Evolutionary conservation across 2,329 filamentous ascomycete genomes (phyloP).

Genomic region (Penicillium griseofulvum): DNA sequence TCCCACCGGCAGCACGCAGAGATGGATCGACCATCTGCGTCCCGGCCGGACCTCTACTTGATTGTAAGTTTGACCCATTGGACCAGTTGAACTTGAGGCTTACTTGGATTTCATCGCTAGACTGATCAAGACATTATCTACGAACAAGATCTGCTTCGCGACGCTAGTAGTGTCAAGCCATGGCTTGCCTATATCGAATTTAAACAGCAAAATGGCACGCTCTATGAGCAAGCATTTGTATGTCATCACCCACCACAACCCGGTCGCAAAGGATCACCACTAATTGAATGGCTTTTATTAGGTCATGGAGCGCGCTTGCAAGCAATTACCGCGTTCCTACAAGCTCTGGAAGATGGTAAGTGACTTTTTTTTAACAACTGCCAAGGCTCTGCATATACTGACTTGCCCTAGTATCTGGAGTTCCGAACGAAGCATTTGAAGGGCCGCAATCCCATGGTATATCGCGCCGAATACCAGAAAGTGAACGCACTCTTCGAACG

Average conservation of each 20-base stretch:
- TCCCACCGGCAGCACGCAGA: conserved; percentile 44
- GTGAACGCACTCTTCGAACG: conserved; percentile 94
- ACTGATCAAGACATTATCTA: conserved; percentile 88
- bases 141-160: conserved; percentile 90
- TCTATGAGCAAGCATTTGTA: conserved; percentile 80
- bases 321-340: conserved; percentile 87
- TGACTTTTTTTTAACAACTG: not conserved
- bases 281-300: conserved; percentile 20
- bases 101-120: conserved; percentile 49
- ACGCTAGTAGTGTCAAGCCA: conserved; percentile 80
- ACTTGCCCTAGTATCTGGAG: conserved; percentile 67
- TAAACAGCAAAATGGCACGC: conserved; percentile 80
- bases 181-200: conserved; percentile 94
- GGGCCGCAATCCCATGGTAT: conserved; percentile 77
- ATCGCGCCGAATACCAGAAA: conserved; percentile 79
- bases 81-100: conserved; percentile 24
- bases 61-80: conserved; percentile 38
- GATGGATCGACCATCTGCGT: conserved; percentile 43
- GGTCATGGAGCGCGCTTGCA: conserved; percentile 86
- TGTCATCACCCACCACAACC: conserved; percentile 10
- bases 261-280: not conserved
- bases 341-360: conserved; percentile 94
- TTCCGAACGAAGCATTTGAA: conserved; percentile 79
- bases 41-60: conserved; percentile 46
- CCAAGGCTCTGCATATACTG: conserved; percentile 12